Percentiles rank a stretch among this genome's conserved stretches.
These are phyloP conservation scores for Syzygium oleosum DNA, from an alignment of 345 rosid species.

Conservation along the genomic window DNA sequence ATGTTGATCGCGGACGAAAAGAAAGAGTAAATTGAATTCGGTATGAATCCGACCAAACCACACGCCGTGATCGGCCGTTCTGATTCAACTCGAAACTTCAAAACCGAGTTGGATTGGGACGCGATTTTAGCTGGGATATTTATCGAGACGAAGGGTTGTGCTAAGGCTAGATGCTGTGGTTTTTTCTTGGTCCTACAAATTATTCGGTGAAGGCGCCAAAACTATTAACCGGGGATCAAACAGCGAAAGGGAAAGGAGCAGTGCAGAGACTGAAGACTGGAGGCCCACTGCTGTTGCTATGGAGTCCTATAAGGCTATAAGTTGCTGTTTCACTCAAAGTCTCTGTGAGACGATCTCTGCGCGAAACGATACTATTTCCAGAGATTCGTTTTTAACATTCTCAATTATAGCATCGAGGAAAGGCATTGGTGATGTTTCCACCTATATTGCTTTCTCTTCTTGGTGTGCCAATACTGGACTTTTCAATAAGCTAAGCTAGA, in stretches of 20 bases:
- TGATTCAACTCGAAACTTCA: not conserved
- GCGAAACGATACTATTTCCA: not conserved
- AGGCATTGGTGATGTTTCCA: not conserved
- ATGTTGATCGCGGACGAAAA: not conserved
- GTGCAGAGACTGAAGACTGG: not conserved
- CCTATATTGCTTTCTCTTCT: not conserved
- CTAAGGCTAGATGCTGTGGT: not conserved
- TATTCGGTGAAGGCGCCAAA: not conserved
- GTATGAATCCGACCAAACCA: not conserved
- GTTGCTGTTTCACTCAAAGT: not conserved
- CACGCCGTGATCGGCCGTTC: not conserved
- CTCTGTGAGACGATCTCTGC: not conserved
- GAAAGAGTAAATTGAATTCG: not conserved
- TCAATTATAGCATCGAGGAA: not conserved
- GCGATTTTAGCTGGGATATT: not conserved
- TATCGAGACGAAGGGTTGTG: not conserved
- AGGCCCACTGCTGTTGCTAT: not conserved
- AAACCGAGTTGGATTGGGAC: not conserved
- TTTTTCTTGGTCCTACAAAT: not conserved
- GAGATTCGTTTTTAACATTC: not conserved
- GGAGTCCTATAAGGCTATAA: not conserved
- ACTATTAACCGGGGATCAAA: not conserved
- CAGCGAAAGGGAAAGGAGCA: not conserved
- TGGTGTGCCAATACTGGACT: not conserved
- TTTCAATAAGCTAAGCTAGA: not conserved